Evolutionary conservation across 1,139 yeast genomes (phyloP).

Genomic region (Taphrina flavorubra): DNA sequence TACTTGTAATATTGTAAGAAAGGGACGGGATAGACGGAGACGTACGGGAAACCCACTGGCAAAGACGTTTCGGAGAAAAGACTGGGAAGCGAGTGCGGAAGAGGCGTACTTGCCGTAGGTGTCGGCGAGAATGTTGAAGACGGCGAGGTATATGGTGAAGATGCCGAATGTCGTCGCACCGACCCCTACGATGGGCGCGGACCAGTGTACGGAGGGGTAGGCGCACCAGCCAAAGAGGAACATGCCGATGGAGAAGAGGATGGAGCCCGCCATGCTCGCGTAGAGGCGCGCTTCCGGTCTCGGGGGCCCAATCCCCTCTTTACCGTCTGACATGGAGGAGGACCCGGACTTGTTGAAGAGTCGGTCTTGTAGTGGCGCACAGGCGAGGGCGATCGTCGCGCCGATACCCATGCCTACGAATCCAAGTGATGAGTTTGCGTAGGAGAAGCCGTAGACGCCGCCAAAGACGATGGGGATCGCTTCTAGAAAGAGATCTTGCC

Average conservation of each 20-base stretch:
- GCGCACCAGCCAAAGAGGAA: conserved; percentile 89
- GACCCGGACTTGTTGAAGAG: conserved; percentile 43
- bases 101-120: conserved; percentile 81
- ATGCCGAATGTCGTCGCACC: conserved; percentile 38
- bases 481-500: conserved; percentile 65
- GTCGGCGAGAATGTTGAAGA: conserved; percentile 67
- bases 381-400: conserved; percentile 56
- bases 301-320: conserved; percentile 65
- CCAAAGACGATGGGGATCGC: conserved; percentile 67
- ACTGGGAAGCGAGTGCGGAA: conserved; percentile 86
- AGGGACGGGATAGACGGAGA: neutral
- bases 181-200: conserved; percentile 36
- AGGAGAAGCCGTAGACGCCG: conserved; percentile 72
- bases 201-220: conserved; percentile 34
- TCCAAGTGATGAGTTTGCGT: conserved; percentile 64
- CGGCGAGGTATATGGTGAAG: conserved; percentile 40
- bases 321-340: too few relatives aligned
- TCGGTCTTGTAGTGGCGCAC: conserved; percentile 43
- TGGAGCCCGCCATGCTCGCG: conserved; percentile 72
- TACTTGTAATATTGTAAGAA: neutral
- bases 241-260: conserved; percentile 68
- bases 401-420: conserved; percentile 71
- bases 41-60: conserved; percentile 72
- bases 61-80: conserved; percentile 76
- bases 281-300: conserved; percentile 81